A percentile compares a stretch with the other conserved stretches of the same genome.
These are phyloP conservation scores for Zygoascus hellenicus DNA, from an alignment of 1,139 yeast species.

Conservation along the genomic window DNA sequence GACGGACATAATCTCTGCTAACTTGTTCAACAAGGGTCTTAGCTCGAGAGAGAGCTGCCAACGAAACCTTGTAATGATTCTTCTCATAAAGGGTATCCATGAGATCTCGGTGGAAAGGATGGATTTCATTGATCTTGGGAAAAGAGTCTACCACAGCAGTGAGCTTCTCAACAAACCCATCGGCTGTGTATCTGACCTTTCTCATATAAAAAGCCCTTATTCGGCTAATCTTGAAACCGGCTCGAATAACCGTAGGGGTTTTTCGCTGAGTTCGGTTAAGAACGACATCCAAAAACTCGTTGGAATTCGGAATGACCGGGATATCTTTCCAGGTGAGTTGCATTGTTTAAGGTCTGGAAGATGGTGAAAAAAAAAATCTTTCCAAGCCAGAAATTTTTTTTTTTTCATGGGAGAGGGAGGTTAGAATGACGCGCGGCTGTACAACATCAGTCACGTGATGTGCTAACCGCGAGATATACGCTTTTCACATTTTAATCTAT, in stretches of 20 bases:
- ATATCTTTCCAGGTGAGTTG: conserved; percentile 98
- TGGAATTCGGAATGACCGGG: conserved; percentile 87
- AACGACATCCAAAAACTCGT: conserved; percentile 92
- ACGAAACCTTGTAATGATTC: conserved; percentile 95
- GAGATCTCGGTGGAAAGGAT: conserved; percentile 96
- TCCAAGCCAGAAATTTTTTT: conserved; percentile 11
- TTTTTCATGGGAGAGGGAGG: conserved; percentile 4
- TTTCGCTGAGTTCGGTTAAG: conserved; percentile 96
- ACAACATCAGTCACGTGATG: too few relatives aligned
- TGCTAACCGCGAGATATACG: too few relatives aligned
- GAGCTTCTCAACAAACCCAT: conserved; percentile 90
- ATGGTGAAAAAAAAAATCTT: conserved; percentile 13
- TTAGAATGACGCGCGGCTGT: too few relatives aligned
- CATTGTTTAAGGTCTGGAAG: conserved; percentile 41
- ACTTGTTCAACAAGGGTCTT: conserved; percentile 93
- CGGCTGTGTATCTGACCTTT: conserved; percentile 92
- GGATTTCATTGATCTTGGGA: conserved; percentile 95
- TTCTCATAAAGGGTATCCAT: conserved; percentile 97
- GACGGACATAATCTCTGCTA: conserved; percentile 86
- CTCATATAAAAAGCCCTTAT: conserved; percentile 98
- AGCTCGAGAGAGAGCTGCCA: conserved; percentile 92
- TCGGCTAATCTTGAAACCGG: conserved; percentile 94
- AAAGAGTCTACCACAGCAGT: conserved; percentile 79
- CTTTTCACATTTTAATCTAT: too few relatives aligned
- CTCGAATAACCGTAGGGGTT: conserved; percentile 95